Base-by-base conservation (phyloP, 768 basidiomycete genomes). In the Phlebiopsis flavidoalba region DNA sequence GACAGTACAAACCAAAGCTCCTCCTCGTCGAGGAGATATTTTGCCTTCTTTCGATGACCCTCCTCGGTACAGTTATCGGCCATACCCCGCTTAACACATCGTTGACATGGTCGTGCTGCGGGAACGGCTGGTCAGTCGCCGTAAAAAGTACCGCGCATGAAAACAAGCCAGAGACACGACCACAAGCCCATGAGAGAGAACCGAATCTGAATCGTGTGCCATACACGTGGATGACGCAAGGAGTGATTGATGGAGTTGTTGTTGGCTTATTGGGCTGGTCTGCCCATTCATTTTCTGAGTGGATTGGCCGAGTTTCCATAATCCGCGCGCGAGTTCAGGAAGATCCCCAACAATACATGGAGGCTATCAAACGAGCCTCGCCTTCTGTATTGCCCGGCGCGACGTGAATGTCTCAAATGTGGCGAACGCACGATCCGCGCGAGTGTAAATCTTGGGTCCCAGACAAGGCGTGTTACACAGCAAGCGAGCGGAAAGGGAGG, bases 11-110 rank as follows among this genome's bases (percentile, higher is more conserved):
- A 92, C 94, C 90, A 31, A 59, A 95, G 86, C 72, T 98, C 95
- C 50, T 92, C 91, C 46, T 95, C 93, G 72, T 96, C 93, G 59
- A 96, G 78, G 15, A 99, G 83, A 73, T 98, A 99, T 70, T 98
- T 98, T 10, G 97, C 96, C 75, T 98, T 98, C 76, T 99, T 99
- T 68, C 97, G 85, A 64, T 91, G 89, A 1, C 97, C 97, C 26
- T n/a, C n/a, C 70, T 99, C 97, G 17, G 90, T 87, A 69, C 97
- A 99, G 57, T 85, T 87, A 57, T 84, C 83, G 1, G 87, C 89
- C 67, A 95, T 89, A 24, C 94, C 94, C 60, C 95, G 93, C 77
- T 96, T 98, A 55, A 94, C 80, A 70, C 97, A 99, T 46, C 97
- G 86, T 65, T 93, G 91, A 76, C 97, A 99, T 26, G 97, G 97